Evolutionary conservation across 257 asterid species (phyloP).

Genomic region (Eucommia ulmoides): DNA sequence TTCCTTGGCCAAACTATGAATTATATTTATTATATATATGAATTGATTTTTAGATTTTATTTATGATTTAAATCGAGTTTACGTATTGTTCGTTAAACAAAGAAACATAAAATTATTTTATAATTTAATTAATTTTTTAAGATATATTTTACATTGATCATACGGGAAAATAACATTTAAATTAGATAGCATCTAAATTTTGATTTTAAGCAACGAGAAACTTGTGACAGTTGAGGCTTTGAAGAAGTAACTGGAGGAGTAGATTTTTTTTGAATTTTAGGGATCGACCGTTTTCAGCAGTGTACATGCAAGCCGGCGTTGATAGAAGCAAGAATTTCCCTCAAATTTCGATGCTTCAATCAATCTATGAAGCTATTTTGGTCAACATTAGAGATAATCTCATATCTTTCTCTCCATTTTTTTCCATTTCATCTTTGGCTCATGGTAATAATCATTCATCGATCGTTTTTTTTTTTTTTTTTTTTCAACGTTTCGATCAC

Average conservation of each 20-base stretch:
- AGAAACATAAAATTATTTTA: too few species aligned
- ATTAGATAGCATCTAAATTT: too few species aligned
- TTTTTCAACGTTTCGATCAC: too few species aligned
- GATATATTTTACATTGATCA: too few species aligned
- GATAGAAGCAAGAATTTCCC: constrained; percentile 48
- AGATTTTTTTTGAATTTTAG: constrained; percentile 29
- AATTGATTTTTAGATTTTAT: too few species aligned
- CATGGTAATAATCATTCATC: constrained; percentile 36
- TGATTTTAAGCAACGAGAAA: constrained; percentile 29
- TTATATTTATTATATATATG: too few species aligned
- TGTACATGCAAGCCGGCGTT: constrained; percentile 59
- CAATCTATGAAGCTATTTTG: constrained; percentile 53
- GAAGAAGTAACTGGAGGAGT: constrained; percentile 48
- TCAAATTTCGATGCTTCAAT: constrained; percentile 41
- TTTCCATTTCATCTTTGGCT: constrained; percentile 49
- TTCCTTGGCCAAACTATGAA: too few species aligned
- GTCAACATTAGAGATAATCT: constrained; percentile 29
- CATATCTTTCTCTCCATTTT: constrained; percentile 67
- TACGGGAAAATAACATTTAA: too few species aligned
- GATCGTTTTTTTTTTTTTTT: too few species aligned
- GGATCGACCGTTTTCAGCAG: constrained; percentile 42
- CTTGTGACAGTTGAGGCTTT: constrained; percentile 31
- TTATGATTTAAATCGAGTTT: too few species aligned
- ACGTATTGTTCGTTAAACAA: too few species aligned
- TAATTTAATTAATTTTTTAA: too few species aligned